phyloP scores from a whole-genome alignment of 495 filamentous ascomycete genomes.

The Lichina pygmaea region DNA sequence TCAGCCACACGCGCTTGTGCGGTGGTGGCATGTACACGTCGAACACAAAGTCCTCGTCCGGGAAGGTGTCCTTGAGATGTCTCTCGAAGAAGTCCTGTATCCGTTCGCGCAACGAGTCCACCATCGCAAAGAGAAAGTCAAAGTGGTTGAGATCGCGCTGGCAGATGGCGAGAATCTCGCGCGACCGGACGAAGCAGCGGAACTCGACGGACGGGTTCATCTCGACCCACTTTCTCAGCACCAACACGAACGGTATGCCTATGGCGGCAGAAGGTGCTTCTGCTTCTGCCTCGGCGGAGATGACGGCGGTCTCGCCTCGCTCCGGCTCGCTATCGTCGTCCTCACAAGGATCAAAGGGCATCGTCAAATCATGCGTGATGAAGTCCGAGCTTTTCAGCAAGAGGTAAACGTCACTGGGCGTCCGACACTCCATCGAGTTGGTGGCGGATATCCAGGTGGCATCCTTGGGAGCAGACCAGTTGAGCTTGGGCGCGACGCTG shows the following conservation, averaged over 20 bases:
- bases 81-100: conserved; percentile 50
- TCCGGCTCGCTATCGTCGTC: conserved; percentile 11
- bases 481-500: conserved; percentile 68
- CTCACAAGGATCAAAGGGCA: conserved; percentile 63
- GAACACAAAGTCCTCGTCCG: conserved; percentile 62
- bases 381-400: conserved; percentile 84
- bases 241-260: conserved; percentile 33
- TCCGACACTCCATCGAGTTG: conserved; percentile 71
- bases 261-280: neutral
- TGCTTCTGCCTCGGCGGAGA: neutral
- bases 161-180: conserved; percentile 52
- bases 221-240: conserved; percentile 66
- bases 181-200: conserved; percentile 67
- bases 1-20: conserved; percentile 49
- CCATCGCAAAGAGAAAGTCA: conserved; percentile 45
- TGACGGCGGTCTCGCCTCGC: conserved; percentile 1
- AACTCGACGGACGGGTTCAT: conserved; percentile 82
- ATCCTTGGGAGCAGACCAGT: conserved; percentile 94
- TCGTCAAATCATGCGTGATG: conserved; percentile 77
- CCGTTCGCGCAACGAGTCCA: conserved; percentile 26
- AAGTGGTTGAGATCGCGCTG: conserved; percentile 84
- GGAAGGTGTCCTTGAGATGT: conserved; percentile 47
- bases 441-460: conserved; percentile 83
- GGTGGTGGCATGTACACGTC: conserved; percentile 76
- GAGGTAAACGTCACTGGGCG: conserved; percentile 74